Evolutionary conservation across 306 rosid genomes (phyloP), one percentile per base, ranked within the genome.

Genomic region (Sicyos baderoa): DNA sequence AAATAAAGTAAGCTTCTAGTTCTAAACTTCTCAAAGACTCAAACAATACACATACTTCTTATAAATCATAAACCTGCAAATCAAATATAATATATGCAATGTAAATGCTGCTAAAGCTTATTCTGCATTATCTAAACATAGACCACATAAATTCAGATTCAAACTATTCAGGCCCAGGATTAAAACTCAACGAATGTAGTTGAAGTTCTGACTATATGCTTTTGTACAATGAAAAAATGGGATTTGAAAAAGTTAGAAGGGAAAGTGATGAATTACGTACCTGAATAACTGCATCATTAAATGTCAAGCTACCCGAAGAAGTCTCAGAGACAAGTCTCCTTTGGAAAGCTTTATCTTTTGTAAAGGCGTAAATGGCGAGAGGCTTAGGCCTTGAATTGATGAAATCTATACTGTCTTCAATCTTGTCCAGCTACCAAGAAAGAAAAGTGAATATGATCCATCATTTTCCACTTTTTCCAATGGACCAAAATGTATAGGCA

Each of bases 281-380:
- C 70, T 89, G 94, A 73, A 87, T 0, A 15, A 89, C 71, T 68
- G 86, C 87, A 69, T 89, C 94, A 13, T 89, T 87, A 65, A 87
- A 74, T 8, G 72, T 40, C 45, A 85, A 47, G 61, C 88, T 77
- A 55, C 96, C 96, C 2, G 94, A 89, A 19, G 94, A 87, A 54
- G 96, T 89, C 68, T 87, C 94, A 19, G 89, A 83, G 9, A 82
- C 5, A 48, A 89, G 17, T 70, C 84, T 83, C 32, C 64, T 80
- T 78, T 83, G 86, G n/a, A 89, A 59, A 42, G 83, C 56, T 51
- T 77, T 55, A 78, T 77, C 76, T 72, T 79, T 83, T 35, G 91
- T 85, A 82, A 89, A 87, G 70, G 80, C 88, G 60, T 89, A 87
- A 27, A 89, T 59, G 32, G 94, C 89, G 16, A 89, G 85, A 51